Percentiles rank a stretch among this genome's conserved stretches.
Evolutionary conservation across 192 early-diverging fungal genomes (phyloP).

Genomic region (Dimargaris cristalligena): DNA sequence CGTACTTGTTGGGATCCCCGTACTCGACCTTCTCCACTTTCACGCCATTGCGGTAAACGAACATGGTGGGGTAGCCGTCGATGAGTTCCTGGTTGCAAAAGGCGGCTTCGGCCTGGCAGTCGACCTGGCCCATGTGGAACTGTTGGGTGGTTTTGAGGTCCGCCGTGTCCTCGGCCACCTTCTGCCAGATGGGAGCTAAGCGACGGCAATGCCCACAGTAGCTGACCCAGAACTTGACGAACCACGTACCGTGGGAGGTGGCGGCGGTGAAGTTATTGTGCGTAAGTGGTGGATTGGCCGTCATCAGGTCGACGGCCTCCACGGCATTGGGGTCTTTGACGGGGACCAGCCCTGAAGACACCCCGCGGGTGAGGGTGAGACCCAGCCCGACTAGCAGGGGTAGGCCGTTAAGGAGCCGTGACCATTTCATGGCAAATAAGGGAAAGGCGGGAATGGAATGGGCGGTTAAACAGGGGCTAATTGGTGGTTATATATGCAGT

Average conservation of each 20-base stretch:
- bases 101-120: conserved; percentile 25
- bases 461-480: too few relatives aligned
- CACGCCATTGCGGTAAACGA: conserved; percentile 20
- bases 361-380: too few relatives aligned
- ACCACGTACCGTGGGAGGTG: conserved; percentile 24
- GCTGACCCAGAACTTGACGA: conserved; percentile 30
- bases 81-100: conserved; percentile 21
- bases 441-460: too few relatives aligned
- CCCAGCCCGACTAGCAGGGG: too few relatives aligned
- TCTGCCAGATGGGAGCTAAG: conserved; percentile 28
- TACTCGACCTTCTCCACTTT: conserved; percentile 23
- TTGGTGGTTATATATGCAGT: too few relatives aligned
- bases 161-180: conserved; percentile 21
- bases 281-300: not conserved
- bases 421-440: too few relatives aligned
- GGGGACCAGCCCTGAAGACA: too few relatives aligned
- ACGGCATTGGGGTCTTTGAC: not conserved
- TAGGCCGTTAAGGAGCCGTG: too few relatives aligned
- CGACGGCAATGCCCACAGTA: conserved; percentile 28
- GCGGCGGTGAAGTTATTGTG: conserved; percentile 19
- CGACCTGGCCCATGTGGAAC: conserved; percentile 24
- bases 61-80: conserved; percentile 29
- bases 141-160: conserved; percentile 17
- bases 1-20: not conserved
- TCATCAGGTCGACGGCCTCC: not conserved